phyloP scores from a whole-genome alignment of 345 rosid genomes.

The Citrus hindsii region DNA sequence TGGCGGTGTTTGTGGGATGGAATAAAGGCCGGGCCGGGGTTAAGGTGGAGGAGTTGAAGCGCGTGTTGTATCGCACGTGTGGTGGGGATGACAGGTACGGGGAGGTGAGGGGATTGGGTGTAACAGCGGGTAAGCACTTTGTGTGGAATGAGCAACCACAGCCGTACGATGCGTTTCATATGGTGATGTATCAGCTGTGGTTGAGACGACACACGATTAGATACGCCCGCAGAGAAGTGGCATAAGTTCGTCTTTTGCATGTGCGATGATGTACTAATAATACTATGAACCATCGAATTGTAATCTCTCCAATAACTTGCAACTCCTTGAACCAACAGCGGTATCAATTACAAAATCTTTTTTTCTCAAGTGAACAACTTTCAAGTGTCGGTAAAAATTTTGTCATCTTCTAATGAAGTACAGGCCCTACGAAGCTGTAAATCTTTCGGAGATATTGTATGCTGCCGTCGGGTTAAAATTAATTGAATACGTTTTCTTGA shows the following conservation, averaged over 20 bases:
- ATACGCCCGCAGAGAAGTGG: constrained; percentile 35
- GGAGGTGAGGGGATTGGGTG: constrained; percentile 31
- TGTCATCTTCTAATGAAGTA: background rate
- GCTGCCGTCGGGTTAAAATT: background rate
- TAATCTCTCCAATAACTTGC: background rate
- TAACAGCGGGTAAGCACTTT: constrained; percentile 34
- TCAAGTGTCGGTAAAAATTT: too few relatives aligned
- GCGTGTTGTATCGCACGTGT: constrained; percentile 25
- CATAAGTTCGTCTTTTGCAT: background rate
- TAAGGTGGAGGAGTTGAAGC: constrained; percentile 32
- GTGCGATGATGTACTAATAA: too few relatives aligned
- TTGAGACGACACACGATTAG: constrained; percentile 54
- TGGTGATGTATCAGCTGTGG: constrained; percentile 67
- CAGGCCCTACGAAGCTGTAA: background rate
- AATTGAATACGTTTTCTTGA: background rate
- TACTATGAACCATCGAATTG: too few relatives aligned
- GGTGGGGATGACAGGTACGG: constrained; percentile 13
- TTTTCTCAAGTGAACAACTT: too few relatives aligned
- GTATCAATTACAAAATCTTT: background rate
- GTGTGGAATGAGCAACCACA: constrained; percentile 44
- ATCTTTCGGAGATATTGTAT: background rate
- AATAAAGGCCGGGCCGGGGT: background rate
- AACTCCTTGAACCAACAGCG: background rate
- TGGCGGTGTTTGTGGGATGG: constrained; percentile 41
- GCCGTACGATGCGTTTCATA: constrained; percentile 47